Base-by-base conservation (phyloP, 441 rosid genomes). In the Cnidoscolus chayamansa region DNA sequence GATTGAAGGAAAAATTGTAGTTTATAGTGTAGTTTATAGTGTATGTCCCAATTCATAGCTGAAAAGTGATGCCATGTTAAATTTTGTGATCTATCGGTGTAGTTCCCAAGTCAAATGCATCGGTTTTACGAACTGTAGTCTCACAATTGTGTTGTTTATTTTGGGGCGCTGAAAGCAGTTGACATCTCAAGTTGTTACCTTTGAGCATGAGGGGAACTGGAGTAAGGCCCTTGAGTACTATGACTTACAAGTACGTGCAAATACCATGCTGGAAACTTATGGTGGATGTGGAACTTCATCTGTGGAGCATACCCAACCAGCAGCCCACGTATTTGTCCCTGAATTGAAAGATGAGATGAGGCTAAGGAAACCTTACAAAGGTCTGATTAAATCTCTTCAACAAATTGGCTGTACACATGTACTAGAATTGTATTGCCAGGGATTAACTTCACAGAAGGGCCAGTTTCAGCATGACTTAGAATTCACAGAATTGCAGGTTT, bases 141-240 rank as follows among this genome's bases (percentile, higher is more conserved):
- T 86, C 72, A 85, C 59, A 31, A 45, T 55, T 65, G 16, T 19
- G 50, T 66, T 61, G 63, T 79, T 75, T 63, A 71, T 63, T 82
- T 81, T 68, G 71, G 64, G 76, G 65, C 81, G 75, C 68, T 81
- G 76, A 57, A 56, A 56, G 73, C 72, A 94, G 98, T 79, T 92
- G 88, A 80, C 88, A 70, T 90, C 98, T 78, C 99, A 95, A 89
- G 88, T 90, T 74, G 86, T 90, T 71, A 92, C 96, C 80, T 88
- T 84, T 81, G 99, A 95, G 90, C 98, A 92, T 65, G 98, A 92
- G 86, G 98, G 98, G 72, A 87, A 92, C 76, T 95, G 99, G 99
- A 88, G 84, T 76, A 91, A 90, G 85, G 99, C 96, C 61, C 98
- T 95, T 62, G 99, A 95, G 76, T 92, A 86, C 77, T 92, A 95